Conservation (phyloP, 1,284 basidiomycete genomes). For the Ceratobasidium papillatum region DNA sequence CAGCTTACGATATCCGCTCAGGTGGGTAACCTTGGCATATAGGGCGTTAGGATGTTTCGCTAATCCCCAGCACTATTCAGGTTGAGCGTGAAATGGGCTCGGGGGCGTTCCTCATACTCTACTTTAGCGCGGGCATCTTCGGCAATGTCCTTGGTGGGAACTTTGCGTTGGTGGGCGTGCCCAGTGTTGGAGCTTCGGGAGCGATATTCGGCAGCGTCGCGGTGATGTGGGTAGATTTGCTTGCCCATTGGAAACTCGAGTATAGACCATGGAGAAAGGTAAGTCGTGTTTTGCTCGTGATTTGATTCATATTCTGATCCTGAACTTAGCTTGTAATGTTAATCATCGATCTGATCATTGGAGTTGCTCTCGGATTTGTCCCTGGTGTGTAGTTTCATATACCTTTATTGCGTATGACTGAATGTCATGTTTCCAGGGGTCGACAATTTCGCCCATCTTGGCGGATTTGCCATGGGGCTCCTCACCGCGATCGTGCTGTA, state of each 20-base stretch:
- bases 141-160: slow-evolving; percentile 91
- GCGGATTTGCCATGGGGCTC: slow-evolving; percentile 85
- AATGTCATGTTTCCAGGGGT: slow-evolving; percentile 54
- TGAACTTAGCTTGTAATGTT: slow-evolving; percentile 74
- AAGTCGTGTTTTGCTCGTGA: background rate
- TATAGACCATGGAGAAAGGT: slow-evolving; percentile 76
- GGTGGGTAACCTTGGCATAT: slow-evolving; percentile 56
- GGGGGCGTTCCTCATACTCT: slow-evolving; percentile 79
- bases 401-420: slow-evolving; percentile 23
- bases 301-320: slow-evolving; percentile 33
- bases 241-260: slow-evolving; percentile 92
- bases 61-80: slow-evolving; percentile 52
- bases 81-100: slow-evolving; percentile 90
- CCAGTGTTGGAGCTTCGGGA: slow-evolving; percentile 92
- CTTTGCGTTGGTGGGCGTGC: slow-evolving; percentile 87
- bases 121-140: slow-evolving; percentile 90
- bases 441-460: slow-evolving; percentile 83
- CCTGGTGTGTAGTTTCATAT: slow-evolving; percentile 55
- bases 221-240: slow-evolving; percentile 81
- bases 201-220: slow-evolving; percentile 94
- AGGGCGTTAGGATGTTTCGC: slow-evolving; percentile 13
- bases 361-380: slow-evolving; percentile 86
- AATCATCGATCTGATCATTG: slow-evolving; percentile 83
- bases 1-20: slow-evolving; percentile 83
- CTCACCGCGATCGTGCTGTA: slow-evolving; percentile 75